Evolutionary conservation across 225 moss, liverwort and hornwort species (phyloP).

Genomic region (Bryum argenteum): DNA sequence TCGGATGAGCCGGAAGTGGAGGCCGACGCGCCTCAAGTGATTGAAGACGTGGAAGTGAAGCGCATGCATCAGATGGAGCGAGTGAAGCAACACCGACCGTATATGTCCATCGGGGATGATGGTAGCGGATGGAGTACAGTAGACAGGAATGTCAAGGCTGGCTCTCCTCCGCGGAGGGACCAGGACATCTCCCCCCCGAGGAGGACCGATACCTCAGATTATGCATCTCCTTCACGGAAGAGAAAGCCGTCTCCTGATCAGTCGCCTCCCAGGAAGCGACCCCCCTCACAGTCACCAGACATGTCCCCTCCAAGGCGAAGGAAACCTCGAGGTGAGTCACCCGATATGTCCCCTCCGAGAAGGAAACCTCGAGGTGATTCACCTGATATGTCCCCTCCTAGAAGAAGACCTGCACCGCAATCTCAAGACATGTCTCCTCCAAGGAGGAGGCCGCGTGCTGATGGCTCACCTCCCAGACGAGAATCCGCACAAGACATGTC

Average conservation of each 20-base stretch:
- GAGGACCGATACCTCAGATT: constrained; percentile 24
- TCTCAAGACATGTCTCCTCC: constrained; percentile 19
- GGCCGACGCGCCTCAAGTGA: constrained; percentile 77
- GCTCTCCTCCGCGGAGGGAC: constrained; percentile 32
- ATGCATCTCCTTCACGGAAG: background rate
- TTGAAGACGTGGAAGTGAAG: constrained; percentile 95
- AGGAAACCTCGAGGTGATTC: constrained; percentile 16
- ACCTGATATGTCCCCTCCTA: background rate
- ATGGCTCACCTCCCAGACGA: constrained; percentile 40
- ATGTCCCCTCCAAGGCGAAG: constrained; percentile 31
- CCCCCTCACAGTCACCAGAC: background rate
- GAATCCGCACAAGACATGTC: constrained; percentile 16
- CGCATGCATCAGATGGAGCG: constrained; percentile 90
- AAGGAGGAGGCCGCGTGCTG: background rate
- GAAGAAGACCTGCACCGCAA: background rate
- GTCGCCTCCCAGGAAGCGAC: constrained; percentile 27
- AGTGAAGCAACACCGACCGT: constrained; percentile 74
- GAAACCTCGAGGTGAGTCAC: background rate
- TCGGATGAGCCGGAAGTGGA: constrained; percentile 61
- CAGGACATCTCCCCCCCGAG: constrained; percentile 48
- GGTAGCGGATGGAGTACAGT: constrained; percentile 94
- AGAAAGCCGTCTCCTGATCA: background rate
- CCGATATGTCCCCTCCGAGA: constrained; percentile 44
- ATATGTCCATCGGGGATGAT: constrained; percentile 86
- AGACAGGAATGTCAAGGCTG: constrained; percentile 39